Conservation (phyloP, 2,329 filamentous ascomycete genomes). For the Gnomoniopsis smithogilvyi region DNA sequence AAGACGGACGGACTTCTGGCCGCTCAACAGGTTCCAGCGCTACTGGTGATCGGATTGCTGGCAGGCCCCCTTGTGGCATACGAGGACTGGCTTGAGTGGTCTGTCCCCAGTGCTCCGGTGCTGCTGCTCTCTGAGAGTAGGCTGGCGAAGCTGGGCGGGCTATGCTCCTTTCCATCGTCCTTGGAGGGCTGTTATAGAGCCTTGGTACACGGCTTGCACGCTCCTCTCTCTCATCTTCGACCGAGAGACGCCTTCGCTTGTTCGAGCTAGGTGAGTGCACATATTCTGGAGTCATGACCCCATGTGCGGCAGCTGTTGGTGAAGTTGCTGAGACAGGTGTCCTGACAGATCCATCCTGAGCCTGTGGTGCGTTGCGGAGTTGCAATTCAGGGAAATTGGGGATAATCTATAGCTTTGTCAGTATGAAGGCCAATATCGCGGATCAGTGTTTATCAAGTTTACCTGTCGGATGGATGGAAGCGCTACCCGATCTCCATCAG, state of each 20-base stretch:
- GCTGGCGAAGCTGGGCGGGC: slow-evolving; percentile 35
- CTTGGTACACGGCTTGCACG: slow-evolving; percentile 44
- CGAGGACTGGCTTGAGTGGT: slow-evolving; percentile 33
- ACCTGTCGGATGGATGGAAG: slow-evolving; percentile 54
- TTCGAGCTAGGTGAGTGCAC: slow-evolving; percentile 44
- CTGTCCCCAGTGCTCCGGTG: slow-evolving; percentile 34
- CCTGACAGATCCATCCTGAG: slow-evolving; percentile 29
- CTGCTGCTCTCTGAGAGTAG: slow-evolving; percentile 22
- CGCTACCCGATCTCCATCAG: slow-evolving; percentile 38
- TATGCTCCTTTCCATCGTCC: slow-evolving; percentile 25
- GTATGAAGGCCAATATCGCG: slow-evolving; percentile 18
- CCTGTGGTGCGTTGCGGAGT: slow-evolving; percentile 31
- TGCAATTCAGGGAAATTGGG: slow-evolving; percentile 40
- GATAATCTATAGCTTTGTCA: slow-evolving; percentile 29
- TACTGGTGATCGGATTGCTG: slow-evolving; percentile 28
- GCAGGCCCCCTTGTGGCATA: slow-evolving; percentile 27
- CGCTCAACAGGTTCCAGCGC: slow-evolving; percentile 33
- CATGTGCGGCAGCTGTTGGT: slow-evolving; percentile 28
- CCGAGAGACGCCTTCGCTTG: slow-evolving; percentile 45
- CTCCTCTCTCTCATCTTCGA: slow-evolving; percentile 39
- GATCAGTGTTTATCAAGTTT: slow-evolving; percentile 16
- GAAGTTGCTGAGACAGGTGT: slow-evolving; percentile 32
- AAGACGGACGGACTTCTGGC: slow-evolving; percentile 32
- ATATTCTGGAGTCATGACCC: slow-evolving; percentile 41
- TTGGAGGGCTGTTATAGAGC: slow-evolving; percentile 36